These are phyloP conservation scores for Citrus australasica DNA, from an alignment of 345 rosid genomes.

Conservation along the genomic window DNA sequence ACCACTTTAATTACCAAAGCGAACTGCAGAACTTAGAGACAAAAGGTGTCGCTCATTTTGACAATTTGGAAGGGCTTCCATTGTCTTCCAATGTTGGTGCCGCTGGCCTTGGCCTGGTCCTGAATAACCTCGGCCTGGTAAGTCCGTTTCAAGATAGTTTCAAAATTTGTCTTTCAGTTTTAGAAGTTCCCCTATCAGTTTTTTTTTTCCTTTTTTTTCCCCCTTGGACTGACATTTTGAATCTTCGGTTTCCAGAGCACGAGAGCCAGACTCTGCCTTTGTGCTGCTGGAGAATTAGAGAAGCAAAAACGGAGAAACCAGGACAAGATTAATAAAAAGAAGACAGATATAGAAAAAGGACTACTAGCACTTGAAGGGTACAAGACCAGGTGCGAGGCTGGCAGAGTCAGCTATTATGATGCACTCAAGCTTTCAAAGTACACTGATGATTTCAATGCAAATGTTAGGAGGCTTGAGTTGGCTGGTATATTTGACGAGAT, in stretches of 20 bases:
- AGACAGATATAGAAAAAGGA: constrained; percentile 14
- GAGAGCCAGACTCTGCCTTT: constrained; percentile 53
- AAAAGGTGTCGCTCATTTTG: constrained; percentile 23
- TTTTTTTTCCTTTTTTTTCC: no score
- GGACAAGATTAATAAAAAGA: constrained; percentile 18
- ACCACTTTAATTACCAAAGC: constrained; percentile 41
- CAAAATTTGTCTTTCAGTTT: background rate
- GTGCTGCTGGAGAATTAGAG: constrained; percentile 54
- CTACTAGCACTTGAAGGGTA: constrained; percentile 28
- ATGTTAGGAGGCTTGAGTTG: constrained; percentile 59
- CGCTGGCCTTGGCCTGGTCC: constrained; percentile 9
- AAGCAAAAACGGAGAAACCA: constrained; percentile 43
- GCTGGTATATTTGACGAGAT: constrained; percentile 77
- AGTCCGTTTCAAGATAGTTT: constrained; percentile 3
- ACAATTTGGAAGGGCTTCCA: constrained; percentile 32
- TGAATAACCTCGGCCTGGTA: constrained; percentile 74
- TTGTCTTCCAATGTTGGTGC: constrained; percentile 26
- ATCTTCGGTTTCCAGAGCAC: constrained; percentile 39
- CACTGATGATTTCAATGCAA: constrained; percentile 56
- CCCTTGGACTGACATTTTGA: background rate
- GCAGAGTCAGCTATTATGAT: constrained; percentile 51
- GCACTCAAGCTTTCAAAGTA: constrained; percentile 46
- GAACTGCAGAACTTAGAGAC: constrained; percentile 31
- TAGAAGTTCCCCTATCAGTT: background rate
- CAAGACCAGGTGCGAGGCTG: constrained; percentile 29